phyloP scores from a whole-genome alignment of 2,329 filamentous ascomycete species.

The Metarhizium brunneum region DNA sequence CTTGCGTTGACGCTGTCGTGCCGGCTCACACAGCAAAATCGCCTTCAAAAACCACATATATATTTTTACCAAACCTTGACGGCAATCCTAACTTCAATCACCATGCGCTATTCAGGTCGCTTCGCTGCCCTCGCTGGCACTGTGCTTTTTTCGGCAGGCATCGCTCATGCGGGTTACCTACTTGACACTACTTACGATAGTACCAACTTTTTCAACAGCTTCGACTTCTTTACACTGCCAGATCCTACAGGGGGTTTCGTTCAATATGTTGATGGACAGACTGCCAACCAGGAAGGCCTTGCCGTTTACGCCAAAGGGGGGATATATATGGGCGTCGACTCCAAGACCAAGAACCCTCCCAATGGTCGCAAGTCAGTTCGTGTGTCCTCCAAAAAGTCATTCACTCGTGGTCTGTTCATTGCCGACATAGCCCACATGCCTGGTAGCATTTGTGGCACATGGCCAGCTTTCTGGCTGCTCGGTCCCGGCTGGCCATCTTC shows the following conservation, averaged over 20 bases:
- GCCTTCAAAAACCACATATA: neutral
- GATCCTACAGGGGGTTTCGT: slow-evolving; percentile 75
- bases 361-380: slow-evolving; percentile 62
- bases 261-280: slow-evolving; percentile 51
- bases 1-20: slow-evolving; percentile 6
- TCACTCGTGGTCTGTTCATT: slow-evolving; percentile 61
- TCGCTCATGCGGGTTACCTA: slow-evolving; percentile 27
- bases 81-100: neutral
- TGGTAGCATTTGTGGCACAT: slow-evolving; percentile 59
- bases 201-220: slow-evolving; percentile 46
- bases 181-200: slow-evolving; percentile 39
- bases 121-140: slow-evolving; percentile 18
- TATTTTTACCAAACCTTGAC: neutral
- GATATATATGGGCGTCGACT: slow-evolving; percentile 64
- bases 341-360: slow-evolving; percentile 41
- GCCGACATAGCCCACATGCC: slow-evolving; percentile 71
- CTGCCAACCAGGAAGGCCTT: slow-evolving; percentile 48
- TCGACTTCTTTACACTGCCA: slow-evolving; percentile 43
- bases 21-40: slow-evolving; percentile 10
- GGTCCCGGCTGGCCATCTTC: slow-evolving; percentile 59
- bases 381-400: slow-evolving; percentile 55
- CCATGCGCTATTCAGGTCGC: slow-evolving; percentile 13
- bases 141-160: slow-evolving; percentile 17
- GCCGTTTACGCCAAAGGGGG: slow-evolving; percentile 45
- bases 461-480: slow-evolving; percentile 66